phyloP scores from a whole-genome alignment of 1,284 basidiomycete genomes.

The Melampsora abietis-canadensis region DNA sequence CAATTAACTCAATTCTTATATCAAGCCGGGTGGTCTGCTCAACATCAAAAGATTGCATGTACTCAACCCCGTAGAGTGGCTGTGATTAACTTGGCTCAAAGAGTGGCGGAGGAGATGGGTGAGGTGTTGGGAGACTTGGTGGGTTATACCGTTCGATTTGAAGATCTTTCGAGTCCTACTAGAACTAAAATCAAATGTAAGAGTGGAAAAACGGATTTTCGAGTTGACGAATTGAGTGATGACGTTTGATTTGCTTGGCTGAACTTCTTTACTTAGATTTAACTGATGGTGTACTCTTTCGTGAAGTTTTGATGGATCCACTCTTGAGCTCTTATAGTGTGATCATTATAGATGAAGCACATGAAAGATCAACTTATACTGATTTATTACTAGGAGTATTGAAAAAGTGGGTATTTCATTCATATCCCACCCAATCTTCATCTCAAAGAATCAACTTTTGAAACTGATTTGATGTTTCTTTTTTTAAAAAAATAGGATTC shows the following conservation, averaged over 20 bases:
- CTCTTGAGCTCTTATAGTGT: slow-evolving; percentile 49
- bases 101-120: slow-evolving; percentile 53
- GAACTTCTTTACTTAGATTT: not conserved
- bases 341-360: slow-evolving; percentile 56
- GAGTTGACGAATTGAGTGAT: slow-evolving; percentile 48
- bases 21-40: slow-evolving; percentile 63
- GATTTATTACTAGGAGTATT: slow-evolving; percentile 55
- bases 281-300: slow-evolving; percentile 14
- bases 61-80: slow-evolving; percentile 53
- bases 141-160: slow-evolving; percentile 56
- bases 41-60: slow-evolving; percentile 50
- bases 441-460: not conserved
- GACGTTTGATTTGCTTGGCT: slow-evolving; percentile 12
- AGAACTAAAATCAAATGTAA: slow-evolving; percentile 53
- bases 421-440: too few species aligned
- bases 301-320: slow-evolving; percentile 34
- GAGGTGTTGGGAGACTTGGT: slow-evolving; percentile 74
- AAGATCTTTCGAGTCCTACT: slow-evolving; percentile 51
- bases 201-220: slow-evolving; percentile 48
- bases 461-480: not conserved
- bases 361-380: slow-evolving; percentile 54
- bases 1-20: slow-evolving; percentile 91
- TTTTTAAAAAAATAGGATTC: slow-evolving; percentile 58
- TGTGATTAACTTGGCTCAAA: slow-evolving; percentile 53
- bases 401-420: slow-evolving; percentile 58